These are phyloP conservation scores for Schizonepeta tenuifolia DNA, from an alignment of 257 asterid species.

Conservation along the genomic window DNA sequence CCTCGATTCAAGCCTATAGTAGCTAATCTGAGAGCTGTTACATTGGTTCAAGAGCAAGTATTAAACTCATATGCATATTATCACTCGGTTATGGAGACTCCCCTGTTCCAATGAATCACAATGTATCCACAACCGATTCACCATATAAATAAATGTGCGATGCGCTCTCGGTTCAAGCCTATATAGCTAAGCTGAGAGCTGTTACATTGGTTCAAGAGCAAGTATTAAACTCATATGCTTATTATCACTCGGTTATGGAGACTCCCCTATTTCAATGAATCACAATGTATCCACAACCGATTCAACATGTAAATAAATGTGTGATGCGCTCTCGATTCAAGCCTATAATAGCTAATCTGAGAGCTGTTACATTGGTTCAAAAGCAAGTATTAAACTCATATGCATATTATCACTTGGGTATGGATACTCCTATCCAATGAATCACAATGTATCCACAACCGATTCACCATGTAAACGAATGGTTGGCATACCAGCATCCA, in stretches of 20 bases:
- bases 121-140: neutral
- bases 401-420: neutral
- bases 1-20: constrained; percentile 5
- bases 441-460: neutral
- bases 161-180: constrained; percentile 16
- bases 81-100: neutral
- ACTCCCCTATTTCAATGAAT: neutral
- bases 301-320: neutral
- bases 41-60: constrained; percentile 10
- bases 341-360: neutral
- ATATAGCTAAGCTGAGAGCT: neutral
- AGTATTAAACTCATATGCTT: neutral
- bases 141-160: neutral
- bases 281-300: neutral
- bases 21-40: neutral
- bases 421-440: neutral
- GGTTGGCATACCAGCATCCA: neutral
- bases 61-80: neutral
- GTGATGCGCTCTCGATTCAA: constrained; percentile 14
- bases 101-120: neutral
- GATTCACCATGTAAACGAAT: neutral
- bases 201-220: constrained; percentile 12
- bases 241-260: neutral
- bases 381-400: neutral
- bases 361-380: constrained; percentile 3